Conservation (phyloP, 257 asterid species). For the Solanum chiquidenum region DNA sequence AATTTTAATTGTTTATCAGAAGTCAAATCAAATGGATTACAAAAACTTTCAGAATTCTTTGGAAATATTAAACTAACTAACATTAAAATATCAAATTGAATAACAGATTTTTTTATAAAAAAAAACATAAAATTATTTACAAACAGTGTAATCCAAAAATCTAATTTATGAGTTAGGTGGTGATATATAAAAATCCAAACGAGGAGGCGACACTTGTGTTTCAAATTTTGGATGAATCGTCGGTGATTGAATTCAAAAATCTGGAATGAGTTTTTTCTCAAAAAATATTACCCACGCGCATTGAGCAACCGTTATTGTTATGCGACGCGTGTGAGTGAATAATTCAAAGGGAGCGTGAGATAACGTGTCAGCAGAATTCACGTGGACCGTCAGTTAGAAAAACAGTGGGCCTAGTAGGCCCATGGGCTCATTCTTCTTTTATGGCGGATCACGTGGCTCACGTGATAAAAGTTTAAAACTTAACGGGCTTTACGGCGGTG, state of each 20-base stretch:
- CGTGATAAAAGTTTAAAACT: background rate
- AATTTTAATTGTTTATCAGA: background rate
- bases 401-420: background rate
- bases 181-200: background rate
- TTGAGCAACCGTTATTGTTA: background rate
- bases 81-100: background rate
- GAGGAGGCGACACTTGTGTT: background rate
- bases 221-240: background rate
- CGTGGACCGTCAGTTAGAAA: background rate
- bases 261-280: background rate
- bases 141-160: background rate
- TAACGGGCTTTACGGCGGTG: background rate
- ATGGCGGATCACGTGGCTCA: slow-evolving; percentile 3
- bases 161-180: background rate
- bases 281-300: background rate
- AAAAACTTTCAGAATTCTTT: background rate
- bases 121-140: background rate
- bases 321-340: background rate
- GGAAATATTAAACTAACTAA: background rate
- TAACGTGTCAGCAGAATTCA: background rate
- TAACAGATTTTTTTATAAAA: background rate
- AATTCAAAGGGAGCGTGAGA: background rate
- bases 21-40: background rate
- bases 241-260: background rate
- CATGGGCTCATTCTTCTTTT: background rate